A percentile compares a stretch with the other conserved stretches of the same genome.
Conservation (phyloP, 441 rosid species). For the Mallotus repandus region DNA sequence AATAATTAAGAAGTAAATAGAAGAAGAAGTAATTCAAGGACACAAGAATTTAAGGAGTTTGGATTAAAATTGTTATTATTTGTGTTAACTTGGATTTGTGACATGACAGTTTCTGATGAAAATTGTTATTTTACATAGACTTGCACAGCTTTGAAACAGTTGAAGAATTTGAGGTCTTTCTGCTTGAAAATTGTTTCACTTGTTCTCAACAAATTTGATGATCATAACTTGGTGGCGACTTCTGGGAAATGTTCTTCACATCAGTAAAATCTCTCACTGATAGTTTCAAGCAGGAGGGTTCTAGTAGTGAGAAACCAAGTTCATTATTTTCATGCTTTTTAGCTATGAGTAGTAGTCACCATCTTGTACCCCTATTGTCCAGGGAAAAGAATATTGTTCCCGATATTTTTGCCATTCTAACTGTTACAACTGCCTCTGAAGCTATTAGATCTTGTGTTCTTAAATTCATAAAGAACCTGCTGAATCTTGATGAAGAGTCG, state of each 20-base stretch:
- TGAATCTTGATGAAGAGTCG: slow-evolving; percentile 64
- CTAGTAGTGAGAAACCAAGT: slow-evolving; percentile 96
- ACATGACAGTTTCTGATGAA: too few relatives aligned
- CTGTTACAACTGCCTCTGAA: slow-evolving; percentile 69
- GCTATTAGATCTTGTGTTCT: slow-evolving; percentile 69
- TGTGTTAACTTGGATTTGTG: too few relatives aligned
- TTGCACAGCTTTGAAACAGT: slow-evolving; percentile 50
- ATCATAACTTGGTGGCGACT: slow-evolving; percentile 68
- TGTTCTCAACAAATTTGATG: slow-evolving; percentile 80
- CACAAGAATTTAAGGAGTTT: too few relatives aligned
- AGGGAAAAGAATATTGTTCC: slow-evolving; percentile 73
- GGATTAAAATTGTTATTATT: too few relatives aligned
- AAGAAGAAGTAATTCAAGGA: too few relatives aligned
- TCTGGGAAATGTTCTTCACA: slow-evolving; percentile 85
- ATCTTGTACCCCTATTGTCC: slow-evolving; percentile 54
- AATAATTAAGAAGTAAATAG: too few relatives aligned
- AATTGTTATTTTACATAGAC: background rate
- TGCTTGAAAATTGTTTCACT: slow-evolving; percentile 72
- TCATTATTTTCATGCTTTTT: slow-evolving; percentile 85
- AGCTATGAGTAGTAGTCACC: slow-evolving; percentile 84
- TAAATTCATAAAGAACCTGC: slow-evolving; percentile 75
- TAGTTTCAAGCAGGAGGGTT: slow-evolving; percentile 86
- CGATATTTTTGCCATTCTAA: slow-evolving; percentile 79
- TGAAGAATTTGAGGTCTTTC: slow-evolving; percentile 81
- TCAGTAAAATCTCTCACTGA: slow-evolving; percentile 70